phyloP scores from a whole-genome alignment of 2,329 filamentous ascomycete species.

The Verticillium nonalfalfae region DNA sequence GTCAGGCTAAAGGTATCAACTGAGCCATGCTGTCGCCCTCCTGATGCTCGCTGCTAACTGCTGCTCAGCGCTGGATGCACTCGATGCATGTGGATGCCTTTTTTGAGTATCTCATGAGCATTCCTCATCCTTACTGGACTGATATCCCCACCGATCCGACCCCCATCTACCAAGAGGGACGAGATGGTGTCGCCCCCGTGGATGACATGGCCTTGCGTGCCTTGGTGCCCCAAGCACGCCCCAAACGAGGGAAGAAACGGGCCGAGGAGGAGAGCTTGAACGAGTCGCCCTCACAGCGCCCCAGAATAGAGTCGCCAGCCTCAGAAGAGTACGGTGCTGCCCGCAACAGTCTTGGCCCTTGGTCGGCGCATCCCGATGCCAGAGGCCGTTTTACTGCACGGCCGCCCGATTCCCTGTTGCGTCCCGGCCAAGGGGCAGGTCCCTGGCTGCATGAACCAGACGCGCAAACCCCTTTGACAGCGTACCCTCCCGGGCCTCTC shows the following conservation, averaged over 20 bases:
- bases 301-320: slow-evolving; percentile 25
- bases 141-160: slow-evolving; percentile 62
- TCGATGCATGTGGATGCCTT: slow-evolving; percentile 94
- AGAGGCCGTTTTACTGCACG: slow-evolving; percentile 24
- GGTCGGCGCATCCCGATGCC: slow-evolving; percentile 39
- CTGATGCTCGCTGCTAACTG: slow-evolving; percentile 1
- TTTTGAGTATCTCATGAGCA: slow-evolving; percentile 80
- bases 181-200: slow-evolving; percentile 78
- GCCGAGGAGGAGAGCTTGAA: slow-evolving; percentile 53
- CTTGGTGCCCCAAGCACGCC: slow-evolving; percentile 69
- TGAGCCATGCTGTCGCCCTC: neutral
- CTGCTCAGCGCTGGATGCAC: slow-evolving; percentile 85
- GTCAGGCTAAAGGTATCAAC: slow-evolving; percentile 73
- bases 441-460: slow-evolving; percentile 34
- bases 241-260: slow-evolving; percentile 55
- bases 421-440: slow-evolving; percentile 23
- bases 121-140: slow-evolving; percentile 72
- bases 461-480: slow-evolving; percentile 55
- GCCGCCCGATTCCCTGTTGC: slow-evolving; percentile 25
- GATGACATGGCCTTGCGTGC: slow-evolving; percentile 86
- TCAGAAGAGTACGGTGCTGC: neutral
- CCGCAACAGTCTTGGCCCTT: slow-evolving; percentile 34
- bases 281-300: slow-evolving; percentile 50
- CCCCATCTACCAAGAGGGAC: slow-evolving; percentile 55
- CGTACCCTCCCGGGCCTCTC: slow-evolving; percentile 54